Base-by-base conservation (phyloP, 768 basidiomycete genomes). In the Lanmaoa pseudosensibilis region DNA sequence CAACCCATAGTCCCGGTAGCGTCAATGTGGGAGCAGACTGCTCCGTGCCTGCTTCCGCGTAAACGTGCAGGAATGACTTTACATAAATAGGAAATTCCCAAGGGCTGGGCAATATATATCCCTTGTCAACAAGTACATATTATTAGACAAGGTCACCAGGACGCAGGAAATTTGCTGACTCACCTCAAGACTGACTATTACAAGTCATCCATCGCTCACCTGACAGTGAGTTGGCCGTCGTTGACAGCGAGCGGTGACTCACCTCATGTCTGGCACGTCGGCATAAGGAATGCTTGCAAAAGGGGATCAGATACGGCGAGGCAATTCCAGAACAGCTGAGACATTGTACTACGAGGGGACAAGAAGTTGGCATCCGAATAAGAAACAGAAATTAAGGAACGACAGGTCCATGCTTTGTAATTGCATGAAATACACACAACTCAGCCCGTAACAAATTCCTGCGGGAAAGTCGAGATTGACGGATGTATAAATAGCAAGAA, bases 381-480 rank as follows among this genome's bases (percentile, higher is more conserved):
- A 55, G 43, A 46, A 57, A 48, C 21, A 44, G 32, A 41, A 52
- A 60, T 46, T n/a, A 58, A 63, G 36, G 54, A 66, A 48, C 32
- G 61, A 57, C 44, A 33, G 9, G 54, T 54, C 49, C 58, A 46
- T 55, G 57, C 43, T 47, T 53, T 56, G 54, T 53, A 52, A 57
- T 55, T 33, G 57, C 57, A 51, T 36, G 51, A 50, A 51, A 55
- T 52, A 55, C 50, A 55, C 39, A 54, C 41, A 44, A 47, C 59
- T 53, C 54, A 46, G 43, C 56, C 55, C 55, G 51, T 54, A n/a
- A 56, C 55, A 48, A 54, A 50, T 55, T 54, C 62, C 67, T 46
- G 57, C 67, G 57, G 56, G 55, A 56, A 57, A 57, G 27, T 51
- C 55, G 52, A 63, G 39, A 43, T 52, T 43, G 61, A 33, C 23